Evolutionary conservation across 306 rosid genomes (phyloP).

Genomic region (Lupinus albus): DNA sequence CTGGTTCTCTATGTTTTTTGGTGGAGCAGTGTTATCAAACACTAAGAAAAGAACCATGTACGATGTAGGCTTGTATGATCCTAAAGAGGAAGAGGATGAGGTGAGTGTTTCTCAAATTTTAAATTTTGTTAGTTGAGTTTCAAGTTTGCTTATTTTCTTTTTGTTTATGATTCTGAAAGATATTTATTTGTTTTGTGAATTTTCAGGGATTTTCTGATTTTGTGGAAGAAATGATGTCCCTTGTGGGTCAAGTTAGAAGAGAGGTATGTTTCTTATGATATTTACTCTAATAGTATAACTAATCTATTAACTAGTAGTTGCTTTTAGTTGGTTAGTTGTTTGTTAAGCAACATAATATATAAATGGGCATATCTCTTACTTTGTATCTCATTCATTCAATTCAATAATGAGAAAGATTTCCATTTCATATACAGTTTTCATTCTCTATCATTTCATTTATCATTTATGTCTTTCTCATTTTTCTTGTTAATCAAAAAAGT

Average conservation of each 20-base stretch:
- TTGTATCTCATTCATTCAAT: too few relatives aligned
- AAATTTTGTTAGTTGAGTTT: neutral
- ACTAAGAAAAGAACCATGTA: slow-evolving; percentile 60
- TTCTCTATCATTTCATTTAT: too few relatives aligned
- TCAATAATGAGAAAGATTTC: too few relatives aligned
- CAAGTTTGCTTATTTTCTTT: neutral
- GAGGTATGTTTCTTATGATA: slow-evolving; percentile 57
- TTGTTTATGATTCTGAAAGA: neutral
- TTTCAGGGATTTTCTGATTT: slow-evolving; percentile 71
- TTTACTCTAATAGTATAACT: too few relatives aligned
- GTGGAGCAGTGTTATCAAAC: slow-evolving; percentile 71
- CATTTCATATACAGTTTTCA: too few relatives aligned
- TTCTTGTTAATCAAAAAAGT: too few relatives aligned
- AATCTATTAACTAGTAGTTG: too few relatives aligned
- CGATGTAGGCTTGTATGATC: slow-evolving; percentile 72
- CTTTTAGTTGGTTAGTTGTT: too few relatives aligned
- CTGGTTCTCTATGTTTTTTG: neutral
- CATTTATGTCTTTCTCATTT: too few relatives aligned
- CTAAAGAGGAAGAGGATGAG: slow-evolving; percentile 69
- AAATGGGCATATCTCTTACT: too few relatives aligned
- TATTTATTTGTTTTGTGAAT: neutral
- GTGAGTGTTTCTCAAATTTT: slow-evolving; percentile 37
- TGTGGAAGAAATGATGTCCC: slow-evolving; percentile 72
- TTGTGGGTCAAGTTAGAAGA: slow-evolving; percentile 60
- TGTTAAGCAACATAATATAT: too few relatives aligned